Evolutionary conservation across 2,329 filamentous ascomycete genomes (phyloP).

Genomic region (Penicillium digitatum): DNA sequence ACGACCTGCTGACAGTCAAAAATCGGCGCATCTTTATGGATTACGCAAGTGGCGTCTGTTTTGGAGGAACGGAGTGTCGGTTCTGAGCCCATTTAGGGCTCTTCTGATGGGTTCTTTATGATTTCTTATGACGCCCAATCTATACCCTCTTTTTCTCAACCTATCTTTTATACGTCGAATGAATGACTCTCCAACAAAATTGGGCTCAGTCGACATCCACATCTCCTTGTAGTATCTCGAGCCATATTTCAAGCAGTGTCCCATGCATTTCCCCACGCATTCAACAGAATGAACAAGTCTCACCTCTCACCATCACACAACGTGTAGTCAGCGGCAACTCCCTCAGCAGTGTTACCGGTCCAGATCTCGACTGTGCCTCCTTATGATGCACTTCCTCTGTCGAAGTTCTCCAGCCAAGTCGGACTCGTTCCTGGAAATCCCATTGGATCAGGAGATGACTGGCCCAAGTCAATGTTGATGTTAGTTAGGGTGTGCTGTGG

Average conservation of each 20-base stretch:
- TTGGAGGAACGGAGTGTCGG: constrained; percentile 8
- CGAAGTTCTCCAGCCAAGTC: too few relatives aligned
- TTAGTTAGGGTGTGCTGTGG: too few relatives aligned
- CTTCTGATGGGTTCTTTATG: not conserved
- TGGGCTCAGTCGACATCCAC: not conserved
- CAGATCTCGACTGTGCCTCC: not conserved
- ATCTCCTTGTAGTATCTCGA: not conserved
- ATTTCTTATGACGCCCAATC: constrained; percentile 2
- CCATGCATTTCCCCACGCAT: not conserved
- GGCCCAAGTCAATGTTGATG: too few relatives aligned
- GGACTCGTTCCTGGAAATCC: too few relatives aligned
- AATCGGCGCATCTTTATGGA: constrained; percentile 6
- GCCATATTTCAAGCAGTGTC: not conserved
- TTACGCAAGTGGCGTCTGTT: not conserved
- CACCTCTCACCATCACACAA: not conserved
- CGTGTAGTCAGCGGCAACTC: not conserved
- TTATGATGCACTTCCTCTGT: too few relatives aligned
- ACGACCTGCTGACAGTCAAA: constrained; percentile 8
- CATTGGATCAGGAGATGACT: too few relatives aligned
- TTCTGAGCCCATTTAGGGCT: not conserved
- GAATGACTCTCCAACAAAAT: not conserved
- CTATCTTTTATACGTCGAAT: not conserved
- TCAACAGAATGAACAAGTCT: not conserved
- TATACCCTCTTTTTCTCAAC: constrained; percentile 9
- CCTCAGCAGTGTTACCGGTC: not conserved